Evolutionary conservation across 805 yeast genomes (phyloP).

Genomic region (Kuraishia molischiana): DNA sequence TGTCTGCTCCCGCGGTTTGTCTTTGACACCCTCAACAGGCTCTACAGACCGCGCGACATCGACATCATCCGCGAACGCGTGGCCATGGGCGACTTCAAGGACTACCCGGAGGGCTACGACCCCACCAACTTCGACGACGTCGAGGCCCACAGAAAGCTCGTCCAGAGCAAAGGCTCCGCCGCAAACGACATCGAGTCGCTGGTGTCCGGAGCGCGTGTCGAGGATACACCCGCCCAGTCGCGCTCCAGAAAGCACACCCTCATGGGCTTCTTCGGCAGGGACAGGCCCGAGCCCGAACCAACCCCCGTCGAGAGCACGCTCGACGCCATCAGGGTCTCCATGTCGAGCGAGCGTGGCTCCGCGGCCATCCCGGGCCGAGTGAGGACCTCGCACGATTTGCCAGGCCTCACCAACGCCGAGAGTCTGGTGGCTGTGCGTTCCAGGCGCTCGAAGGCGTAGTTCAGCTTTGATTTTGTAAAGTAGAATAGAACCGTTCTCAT

Average conservation of each 20-base stretch:
- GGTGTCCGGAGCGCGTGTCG: background rate
- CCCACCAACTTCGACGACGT: conserved; percentile 34
- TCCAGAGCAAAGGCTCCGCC: conserved; percentile 1
- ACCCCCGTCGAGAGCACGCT: background rate
- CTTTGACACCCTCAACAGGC: conserved; percentile 35
- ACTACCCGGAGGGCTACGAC: conserved; percentile 39
- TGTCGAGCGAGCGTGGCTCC: conserved; percentile 5
- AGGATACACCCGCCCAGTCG: background rate
- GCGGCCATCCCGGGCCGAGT: conserved; percentile 19
- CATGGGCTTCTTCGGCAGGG: conserved; percentile 6
- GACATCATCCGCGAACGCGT: conserved; percentile 64
- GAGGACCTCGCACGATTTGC: conserved; percentile 34
- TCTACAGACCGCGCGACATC: conserved; percentile 54
- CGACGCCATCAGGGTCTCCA: conserved; percentile 5
- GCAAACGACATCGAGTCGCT: background rate
- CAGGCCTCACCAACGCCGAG: conserved; percentile 41
- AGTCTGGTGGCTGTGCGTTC: conserved; percentile 19
- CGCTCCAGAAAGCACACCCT: conserved; percentile 2
- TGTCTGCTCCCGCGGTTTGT: conserved; percentile 56
- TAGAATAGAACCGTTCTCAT: no score
- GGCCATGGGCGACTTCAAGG: conserved; percentile 38
- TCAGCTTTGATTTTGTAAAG: no score
- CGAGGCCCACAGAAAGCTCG: conserved; percentile 8
- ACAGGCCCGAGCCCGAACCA: background rate
- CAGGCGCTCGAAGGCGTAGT: no score